These are phyloP conservation scores for carrot (Daucus carota) DNA, from an alignment of 129 eudicot genomes.

Conservation along the genomic window DH1_v3.0 NC_030384.2:47470501-47471000, in stretches of 20 bases:
- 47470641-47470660: conserved; percentile 46
- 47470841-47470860: conserved; percentile 44
- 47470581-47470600: neutral
- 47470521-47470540: neutral
- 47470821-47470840: conserved; percentile 81
- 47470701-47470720: conserved; percentile 67
- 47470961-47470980: conserved; percentile 33
- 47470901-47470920: conserved; percentile 59
- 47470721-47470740: conserved; percentile 57
- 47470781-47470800: conserved; percentile 47
- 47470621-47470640: conserved; percentile 52
- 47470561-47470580: neutral
- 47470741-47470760: conserved; percentile 52
- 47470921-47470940: conserved; percentile 63
- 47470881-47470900: conserved; percentile 47
- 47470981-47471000: conserved; percentile 55
- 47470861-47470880: conserved; percentile 43
- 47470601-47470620: neutral
- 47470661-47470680: conserved; percentile 43
- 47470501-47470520: neutral
- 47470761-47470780: conserved; percentile 42
- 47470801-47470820: conserved; percentile 64
- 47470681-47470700: conserved; percentile 65
- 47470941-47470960: conserved; percentile 34
- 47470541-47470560: neutral